Evolutionary conservation across 2,329 filamentous ascomycete genomes (phyloP).

Genomic region (Aspergillus nomiae): DNA sequence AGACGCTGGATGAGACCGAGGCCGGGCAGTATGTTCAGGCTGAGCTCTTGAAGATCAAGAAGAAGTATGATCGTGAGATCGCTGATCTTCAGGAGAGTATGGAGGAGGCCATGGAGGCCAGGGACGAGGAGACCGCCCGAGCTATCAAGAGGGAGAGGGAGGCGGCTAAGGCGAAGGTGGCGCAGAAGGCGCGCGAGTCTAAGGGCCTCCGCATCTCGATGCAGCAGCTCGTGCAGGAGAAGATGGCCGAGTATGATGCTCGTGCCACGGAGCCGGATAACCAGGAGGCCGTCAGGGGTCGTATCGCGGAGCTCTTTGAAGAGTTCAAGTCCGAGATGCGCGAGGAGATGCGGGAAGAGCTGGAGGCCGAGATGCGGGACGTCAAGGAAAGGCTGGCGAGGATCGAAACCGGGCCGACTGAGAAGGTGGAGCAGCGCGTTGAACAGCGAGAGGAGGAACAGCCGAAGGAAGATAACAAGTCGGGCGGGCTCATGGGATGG

Average conservation of each 20-base stretch:
- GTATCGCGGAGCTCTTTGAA: background rate
- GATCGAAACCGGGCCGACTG: background rate
- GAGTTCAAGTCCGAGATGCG: background rate
- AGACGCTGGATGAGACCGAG: slow-evolving; percentile 9
- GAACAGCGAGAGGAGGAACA: background rate
- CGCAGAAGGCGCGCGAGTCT: background rate
- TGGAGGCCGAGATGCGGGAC: background rate
- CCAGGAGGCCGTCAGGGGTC: background rate
- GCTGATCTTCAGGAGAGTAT: background rate
- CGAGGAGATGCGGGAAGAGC: background rate
- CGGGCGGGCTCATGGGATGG: background rate
- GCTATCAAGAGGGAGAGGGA: slow-evolving; percentile 41
- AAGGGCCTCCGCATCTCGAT: background rate
- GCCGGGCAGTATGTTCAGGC: slow-evolving; percentile 4
- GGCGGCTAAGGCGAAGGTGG: slow-evolving; percentile 57
- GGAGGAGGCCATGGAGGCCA: background rate
- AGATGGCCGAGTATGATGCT: background rate
- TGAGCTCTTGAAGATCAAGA: background rate
- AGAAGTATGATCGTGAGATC: background rate
- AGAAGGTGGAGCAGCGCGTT: background rate
- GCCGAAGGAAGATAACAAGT: background rate
- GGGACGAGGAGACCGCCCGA: background rate
- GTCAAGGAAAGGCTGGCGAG: background rate
- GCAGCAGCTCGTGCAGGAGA: background rate
- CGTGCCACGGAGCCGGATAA: background rate